phyloP scores from a whole-genome alignment of 2,329 filamentous ascomycete species.

The Colletotrichum sp. region DNA sequence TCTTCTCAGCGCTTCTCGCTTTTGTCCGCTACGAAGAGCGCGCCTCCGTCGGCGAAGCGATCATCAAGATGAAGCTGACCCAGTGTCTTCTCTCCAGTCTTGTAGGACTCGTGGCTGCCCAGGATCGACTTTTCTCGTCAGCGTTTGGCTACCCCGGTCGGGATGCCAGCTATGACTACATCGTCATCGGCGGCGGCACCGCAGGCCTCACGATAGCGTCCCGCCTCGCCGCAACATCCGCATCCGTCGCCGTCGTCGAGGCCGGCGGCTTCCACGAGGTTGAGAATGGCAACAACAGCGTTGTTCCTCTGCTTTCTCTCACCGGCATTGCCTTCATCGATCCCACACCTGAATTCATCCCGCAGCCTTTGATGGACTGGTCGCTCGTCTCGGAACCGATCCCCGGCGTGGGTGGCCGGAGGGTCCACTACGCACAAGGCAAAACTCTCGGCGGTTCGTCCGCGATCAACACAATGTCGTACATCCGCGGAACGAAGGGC shows the following conservation, averaged over 20 bases:
- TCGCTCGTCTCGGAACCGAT: conserved; percentile 29
- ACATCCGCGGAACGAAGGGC: conserved; percentile 27
- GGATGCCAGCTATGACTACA: conserved; percentile 22
- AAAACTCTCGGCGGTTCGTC: conserved; percentile 37
- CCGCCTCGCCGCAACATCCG: conserved; percentile 34
- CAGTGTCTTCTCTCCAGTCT: neutral
- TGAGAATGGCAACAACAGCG: conserved; percentile 29
- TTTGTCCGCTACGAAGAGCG: neutral
- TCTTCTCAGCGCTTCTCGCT: neutral
- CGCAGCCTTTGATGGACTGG: conserved; percentile 33
- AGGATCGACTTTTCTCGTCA: conserved; percentile 4
- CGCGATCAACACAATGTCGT: conserved; percentile 32
- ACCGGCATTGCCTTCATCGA: conserved; percentile 20
- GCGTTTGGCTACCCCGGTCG: conserved; percentile 21
- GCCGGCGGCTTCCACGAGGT: conserved; percentile 39
- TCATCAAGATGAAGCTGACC: neutral
- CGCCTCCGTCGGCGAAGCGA: neutral
- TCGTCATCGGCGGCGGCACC: conserved; percentile 42
- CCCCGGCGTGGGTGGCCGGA: conserved; percentile 26
- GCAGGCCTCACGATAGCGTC: conserved; percentile 38
- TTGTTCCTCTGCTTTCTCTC: conserved; percentile 25
- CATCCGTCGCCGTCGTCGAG: conserved; percentile 41
- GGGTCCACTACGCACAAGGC: conserved; percentile 40
- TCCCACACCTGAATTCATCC: conserved; percentile 18
- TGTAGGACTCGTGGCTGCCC: neutral